Conservation (phyloP, 1,139 yeast genomes). For the Yamadazyma taylorii region DNA sequence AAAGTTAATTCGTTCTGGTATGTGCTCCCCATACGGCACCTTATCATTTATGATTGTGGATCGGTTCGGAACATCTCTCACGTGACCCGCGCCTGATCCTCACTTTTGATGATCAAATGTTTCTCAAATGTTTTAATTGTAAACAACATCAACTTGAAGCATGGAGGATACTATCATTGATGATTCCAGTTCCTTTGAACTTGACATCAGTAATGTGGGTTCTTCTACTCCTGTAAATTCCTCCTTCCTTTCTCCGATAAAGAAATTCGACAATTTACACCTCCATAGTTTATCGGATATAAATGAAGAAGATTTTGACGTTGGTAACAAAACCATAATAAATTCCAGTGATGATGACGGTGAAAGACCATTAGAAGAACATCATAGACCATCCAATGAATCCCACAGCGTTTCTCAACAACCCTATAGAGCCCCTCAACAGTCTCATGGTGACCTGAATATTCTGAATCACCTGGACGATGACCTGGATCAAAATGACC, state of each 20-base stretch:
- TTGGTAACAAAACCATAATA: conserved; percentile 19
- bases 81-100: no score
- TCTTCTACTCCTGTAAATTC: conserved; percentile 19
- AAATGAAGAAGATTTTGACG: conserved; percentile 15
- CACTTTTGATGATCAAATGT: not conserved
- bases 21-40: no score
- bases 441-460: no score
- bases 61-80: no score
- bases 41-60: no score
- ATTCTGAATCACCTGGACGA: no score
- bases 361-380: conserved; percentile 8
- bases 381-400: not conserved
- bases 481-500: no score
- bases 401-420: conserved; percentile 1
- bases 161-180: conserved; percentile 13
- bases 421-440: conserved; percentile 6
- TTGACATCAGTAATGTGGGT: conserved; percentile 15
- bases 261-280: conserved; percentile 32
- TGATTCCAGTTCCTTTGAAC: conserved; percentile 13
- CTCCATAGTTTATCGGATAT: conserved; percentile 19
- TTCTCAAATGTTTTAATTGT: conserved; percentile 6
- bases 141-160: conserved; percentile 6
- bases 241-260: conserved; percentile 41
- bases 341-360: conserved; percentile 10
- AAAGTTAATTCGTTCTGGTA: no score